Evolutionary conservation across 257 asterid species (phyloP).

Genomic region (Solanum tarapatanum): DNA sequence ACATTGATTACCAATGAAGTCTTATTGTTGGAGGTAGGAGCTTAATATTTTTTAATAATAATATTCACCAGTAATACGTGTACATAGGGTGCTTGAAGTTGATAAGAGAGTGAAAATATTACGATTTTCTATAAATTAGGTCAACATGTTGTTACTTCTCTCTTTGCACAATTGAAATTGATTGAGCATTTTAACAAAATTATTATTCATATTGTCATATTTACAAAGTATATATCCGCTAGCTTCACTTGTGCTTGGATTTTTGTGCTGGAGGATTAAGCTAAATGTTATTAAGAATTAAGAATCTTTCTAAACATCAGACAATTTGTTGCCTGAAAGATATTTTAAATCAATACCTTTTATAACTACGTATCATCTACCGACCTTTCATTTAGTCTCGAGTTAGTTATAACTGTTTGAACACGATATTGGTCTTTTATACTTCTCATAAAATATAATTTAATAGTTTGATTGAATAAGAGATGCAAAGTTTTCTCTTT

Average conservation of each 20-base stretch:
- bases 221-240: background rate
- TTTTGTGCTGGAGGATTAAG: background rate
- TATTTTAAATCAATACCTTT: no score
- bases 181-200: background rate
- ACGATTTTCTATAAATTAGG: background rate
- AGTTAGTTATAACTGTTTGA: no score
- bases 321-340: background rate
- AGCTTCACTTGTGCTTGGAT: background rate
- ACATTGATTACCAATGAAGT: no score
- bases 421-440: no score
- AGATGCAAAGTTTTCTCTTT: no score
- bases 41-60: no score
- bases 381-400: no score
- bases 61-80: background rate
- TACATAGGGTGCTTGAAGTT: background rate
- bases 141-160: background rate
- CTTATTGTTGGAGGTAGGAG: no score
- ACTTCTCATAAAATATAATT: no score
- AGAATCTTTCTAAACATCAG: background rate
- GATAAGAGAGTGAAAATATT: background rate
- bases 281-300: background rate
- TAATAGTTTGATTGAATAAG: no score
- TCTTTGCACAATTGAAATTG: background rate
- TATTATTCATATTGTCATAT: no score
- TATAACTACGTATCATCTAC: no score